Evolutionary conservation across 441 rosid species (phyloP).

Genomic region (Erodium texanum): DNA sequence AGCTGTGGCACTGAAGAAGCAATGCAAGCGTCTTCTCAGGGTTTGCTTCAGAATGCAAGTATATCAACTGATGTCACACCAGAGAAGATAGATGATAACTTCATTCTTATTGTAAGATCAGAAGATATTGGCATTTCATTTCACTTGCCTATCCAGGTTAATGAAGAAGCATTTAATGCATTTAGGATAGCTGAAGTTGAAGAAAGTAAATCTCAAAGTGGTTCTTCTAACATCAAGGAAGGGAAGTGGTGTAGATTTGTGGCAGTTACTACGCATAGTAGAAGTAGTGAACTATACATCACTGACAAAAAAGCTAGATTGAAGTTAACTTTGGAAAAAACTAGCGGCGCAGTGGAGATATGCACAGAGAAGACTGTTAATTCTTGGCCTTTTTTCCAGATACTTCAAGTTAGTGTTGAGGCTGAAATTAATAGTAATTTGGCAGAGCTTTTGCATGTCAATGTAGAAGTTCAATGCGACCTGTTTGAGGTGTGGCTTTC

Average conservation of each 20-base stretch:
- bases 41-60: slow-evolving; percentile 23
- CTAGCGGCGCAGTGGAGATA: slow-evolving; percentile 33
- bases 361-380: slow-evolving; percentile 32
- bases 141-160: slow-evolving; percentile 43
- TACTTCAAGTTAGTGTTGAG: slow-evolving; percentile 39
- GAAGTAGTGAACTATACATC: slow-evolving; percentile 37
- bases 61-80: slow-evolving; percentile 23
- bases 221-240: slow-evolving; percentile 20
- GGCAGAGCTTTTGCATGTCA: slow-evolving; percentile 25
- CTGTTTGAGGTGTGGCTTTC: slow-evolving; percentile 59
- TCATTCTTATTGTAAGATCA: slow-evolving; percentile 36
- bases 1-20: slow-evolving; percentile 23
- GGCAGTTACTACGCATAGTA: slow-evolving; percentile 38
- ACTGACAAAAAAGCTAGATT: slow-evolving; percentile 39
- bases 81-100: slow-evolving; percentile 22
- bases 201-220: slow-evolving; percentile 24
- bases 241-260: slow-evolving; percentile 41
- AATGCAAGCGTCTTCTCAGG: slow-evolving; percentile 23
- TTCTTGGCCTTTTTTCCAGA: slow-evolving; percentile 62
- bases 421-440: slow-evolving; percentile 36
- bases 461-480: slow-evolving; percentile 44
- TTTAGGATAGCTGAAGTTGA: slow-evolving; percentile 29
- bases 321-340: slow-evolving; percentile 45
- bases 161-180: slow-evolving; percentile 26
- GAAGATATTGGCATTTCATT: slow-evolving; percentile 49